phyloP scores from a whole-genome alignment of 441 rosid genomes.

The Dalechampia spathulata region DNA sequence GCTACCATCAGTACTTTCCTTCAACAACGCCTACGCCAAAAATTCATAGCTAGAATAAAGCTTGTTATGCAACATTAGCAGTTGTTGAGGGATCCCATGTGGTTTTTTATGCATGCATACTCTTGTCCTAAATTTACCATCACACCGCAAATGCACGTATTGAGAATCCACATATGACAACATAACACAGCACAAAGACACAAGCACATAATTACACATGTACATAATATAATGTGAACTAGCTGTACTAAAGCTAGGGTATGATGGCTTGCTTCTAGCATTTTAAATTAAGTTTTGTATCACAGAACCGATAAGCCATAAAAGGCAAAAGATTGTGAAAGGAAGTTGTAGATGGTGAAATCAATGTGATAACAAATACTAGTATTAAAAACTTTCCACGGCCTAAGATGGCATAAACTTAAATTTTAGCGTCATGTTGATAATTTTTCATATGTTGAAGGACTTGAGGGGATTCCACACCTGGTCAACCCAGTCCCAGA shows the following conservation, averaged over 20 bases:
- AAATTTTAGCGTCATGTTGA: constrained; percentile 2
- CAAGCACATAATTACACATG: background rate
- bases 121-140: background rate
- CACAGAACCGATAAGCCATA: background rate
- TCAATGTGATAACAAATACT: background rate
- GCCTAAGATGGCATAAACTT: background rate
- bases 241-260: background rate
- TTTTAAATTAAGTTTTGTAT: background rate
- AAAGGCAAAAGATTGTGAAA: background rate
- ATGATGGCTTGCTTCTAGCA: background rate
- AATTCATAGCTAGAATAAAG: constrained; percentile 9
- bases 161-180: background rate
- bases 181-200: background rate
- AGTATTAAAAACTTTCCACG: background rate
- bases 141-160: background rate
- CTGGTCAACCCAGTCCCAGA: constrained; percentile 99
- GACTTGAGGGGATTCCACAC: constrained; percentile 30
- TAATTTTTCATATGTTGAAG: constrained; percentile 4
- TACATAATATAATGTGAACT: background rate
- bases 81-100: background rate
- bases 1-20: constrained; percentile 55
- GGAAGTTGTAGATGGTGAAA: background rate
- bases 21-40: constrained; percentile 60
- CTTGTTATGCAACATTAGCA: background rate
- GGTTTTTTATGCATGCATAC: background rate